Base-by-base conservation (phyloP, 2,329 filamentous ascomycete genomes). In the Aspergillus ochraceus region DNA sequence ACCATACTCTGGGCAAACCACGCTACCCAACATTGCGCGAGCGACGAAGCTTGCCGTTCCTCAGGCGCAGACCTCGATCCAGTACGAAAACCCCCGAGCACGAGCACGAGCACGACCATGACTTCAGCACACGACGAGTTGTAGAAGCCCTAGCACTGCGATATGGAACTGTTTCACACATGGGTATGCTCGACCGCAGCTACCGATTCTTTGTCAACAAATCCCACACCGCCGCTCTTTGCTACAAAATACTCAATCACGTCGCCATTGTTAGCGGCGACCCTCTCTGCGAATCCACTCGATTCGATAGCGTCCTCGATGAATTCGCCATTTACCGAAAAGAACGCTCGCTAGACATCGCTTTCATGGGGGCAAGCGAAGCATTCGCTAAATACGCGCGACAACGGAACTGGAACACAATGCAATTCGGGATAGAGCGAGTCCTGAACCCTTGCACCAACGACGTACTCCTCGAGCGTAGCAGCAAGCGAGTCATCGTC, bases 121-220 rank as follows among this genome's bases (percentile, higher is more conserved):
- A 52, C 29, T 8, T 24, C 14, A 14, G 26, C 1, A 52, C 29
- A 20, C 24, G 32, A 11, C 45, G 45, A 8, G 39, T 54, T 6
- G 22, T 58, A 6, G 51, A 50, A 20, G 20, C 20, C 12, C 67
- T 79, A 1, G 69, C 75, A 2, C 65, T 64, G 4, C 62, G 65
- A 11, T 74, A 78, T 60, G 76, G 77, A 6, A 69, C 70, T 17
- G 74, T 77, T 1, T 77, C 77, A 5, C 75, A 79, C 57, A 79
- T 79, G 77, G 76, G 76, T 2, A 71, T 80, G n/a, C 70, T 78
- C 1, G 77, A 80, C 49, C 71, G 64, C 8, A 77, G 73, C 52
- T 79, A 79, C 57, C 69, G 63, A 5, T 75, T 79, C 60, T 80
- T 79, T 58, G 66, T 79, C 17, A 78, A 75, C 52, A 67, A 69